Conservation (phyloP, 75 land plant species). For the Pinus albicaulis region DNA sequence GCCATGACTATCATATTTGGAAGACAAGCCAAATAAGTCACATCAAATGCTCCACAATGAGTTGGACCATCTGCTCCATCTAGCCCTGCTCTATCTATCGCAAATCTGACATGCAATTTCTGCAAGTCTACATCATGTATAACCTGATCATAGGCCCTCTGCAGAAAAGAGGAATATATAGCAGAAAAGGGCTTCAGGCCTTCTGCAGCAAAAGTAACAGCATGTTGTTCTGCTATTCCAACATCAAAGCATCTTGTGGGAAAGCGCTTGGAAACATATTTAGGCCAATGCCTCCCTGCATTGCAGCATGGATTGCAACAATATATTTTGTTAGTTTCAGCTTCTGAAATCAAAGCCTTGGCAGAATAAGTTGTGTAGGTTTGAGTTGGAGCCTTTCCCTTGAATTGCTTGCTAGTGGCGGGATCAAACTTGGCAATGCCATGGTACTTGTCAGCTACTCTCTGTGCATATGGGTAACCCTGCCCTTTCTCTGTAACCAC, state of each 20-base stretch:
- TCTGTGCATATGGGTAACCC: conserved; percentile 31
- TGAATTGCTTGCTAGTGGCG: conserved; percentile 36
- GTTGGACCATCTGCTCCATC: conserved; percentile 86
- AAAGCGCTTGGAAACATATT: conserved; percentile 48
- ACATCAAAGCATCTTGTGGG: conserved; percentile 81
- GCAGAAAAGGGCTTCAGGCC: conserved; percentile 78
- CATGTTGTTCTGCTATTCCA: conserved; percentile 89
- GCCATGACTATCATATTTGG: conserved; percentile 97
- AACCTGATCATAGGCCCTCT: conserved; percentile 89
- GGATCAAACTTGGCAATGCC: conserved; percentile 44
- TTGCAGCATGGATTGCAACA: conserved; percentile 68
- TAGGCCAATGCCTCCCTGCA: conserved; percentile 61
- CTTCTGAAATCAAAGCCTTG: conserved; percentile 71
- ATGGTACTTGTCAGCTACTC: conserved; percentile 40
- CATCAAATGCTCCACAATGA: conserved; percentile 79
- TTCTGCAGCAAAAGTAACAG: conserved; percentile 82
- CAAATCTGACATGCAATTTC: conserved; percentile 72
- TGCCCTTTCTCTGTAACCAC: conserved; percentile 57
- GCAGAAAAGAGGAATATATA: conserved; percentile 67
- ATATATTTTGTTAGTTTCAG: conserved; percentile 60
- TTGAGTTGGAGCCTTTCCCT: conserved; percentile 23
- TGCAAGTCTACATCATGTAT: conserved; percentile 84
- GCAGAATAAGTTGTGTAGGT: conserved; percentile 65
- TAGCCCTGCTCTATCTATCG: conserved; percentile 77
- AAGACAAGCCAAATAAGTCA: conserved; percentile 81